Percentiles rank a stretch among this genome's conserved stretches.
Conservation (phyloP, 257 asterid genomes). For the Nicotiana tomentosiformis region DNA sequence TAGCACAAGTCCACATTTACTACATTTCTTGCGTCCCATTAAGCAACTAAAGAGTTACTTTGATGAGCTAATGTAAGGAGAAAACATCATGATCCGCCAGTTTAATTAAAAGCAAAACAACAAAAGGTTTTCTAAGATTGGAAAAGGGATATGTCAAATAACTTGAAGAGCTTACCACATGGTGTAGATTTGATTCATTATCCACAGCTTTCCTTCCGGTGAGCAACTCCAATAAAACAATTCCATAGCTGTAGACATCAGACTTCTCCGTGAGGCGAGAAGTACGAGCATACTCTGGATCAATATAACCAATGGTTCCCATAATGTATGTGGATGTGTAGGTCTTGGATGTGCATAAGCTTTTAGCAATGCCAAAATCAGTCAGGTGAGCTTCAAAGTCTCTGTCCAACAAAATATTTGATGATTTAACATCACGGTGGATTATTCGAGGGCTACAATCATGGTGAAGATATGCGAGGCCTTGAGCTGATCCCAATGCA, state of each 20-base stretch:
- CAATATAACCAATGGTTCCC: slow-evolving; percentile 96
- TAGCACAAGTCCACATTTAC: background rate
- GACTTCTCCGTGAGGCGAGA: slow-evolving; percentile 92
- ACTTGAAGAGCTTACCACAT: slow-evolving; percentile 40
- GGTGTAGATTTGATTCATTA: slow-evolving; percentile 82
- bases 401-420: slow-evolving; percentile 70
- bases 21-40: background rate
- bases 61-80: background rate
- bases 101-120: background rate
- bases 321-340: slow-evolving; percentile 78
- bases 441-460: slow-evolving; percentile 87
- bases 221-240: slow-evolving; percentile 77
- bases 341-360: slow-evolving; percentile 61
- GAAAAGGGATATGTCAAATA: background rate
- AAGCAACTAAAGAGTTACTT: background rate
- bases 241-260: slow-evolving; percentile 84
- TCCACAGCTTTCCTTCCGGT: slow-evolving; percentile 88
- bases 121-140: background rate
- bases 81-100: background rate
- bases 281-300: slow-evolving; percentile 95
- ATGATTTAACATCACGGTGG: slow-evolving; percentile 88
- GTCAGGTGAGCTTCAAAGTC: slow-evolving; percentile 81
- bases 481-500: slow-evolving; percentile 82
- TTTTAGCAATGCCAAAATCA: slow-evolving; percentile 92
- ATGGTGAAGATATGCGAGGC: slow-evolving; percentile 86